A percentile compares a stretch with the other conserved stretches of the same genome.
Conservation (phyloP, 805 yeast species). For the Lachancea quebecensis region DNA sequence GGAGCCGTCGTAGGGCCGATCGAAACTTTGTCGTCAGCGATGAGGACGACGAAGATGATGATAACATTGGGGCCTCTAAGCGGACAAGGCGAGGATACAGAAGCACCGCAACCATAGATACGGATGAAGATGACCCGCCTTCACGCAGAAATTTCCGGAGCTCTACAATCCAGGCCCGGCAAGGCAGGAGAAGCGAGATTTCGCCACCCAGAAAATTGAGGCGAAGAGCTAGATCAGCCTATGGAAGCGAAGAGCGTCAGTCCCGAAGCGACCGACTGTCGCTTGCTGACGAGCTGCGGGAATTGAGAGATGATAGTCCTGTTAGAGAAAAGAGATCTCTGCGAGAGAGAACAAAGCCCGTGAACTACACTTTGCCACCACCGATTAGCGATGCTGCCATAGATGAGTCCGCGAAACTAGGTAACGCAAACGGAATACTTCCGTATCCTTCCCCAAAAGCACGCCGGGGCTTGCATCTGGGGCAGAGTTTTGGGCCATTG, state of each 20-base stretch:
- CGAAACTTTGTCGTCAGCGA: constrained; percentile 22
- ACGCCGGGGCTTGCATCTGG: constrained; percentile 35
- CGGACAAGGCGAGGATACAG: not conserved
- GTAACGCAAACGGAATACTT: constrained; percentile 1
- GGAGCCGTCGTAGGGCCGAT: constrained; percentile 13
- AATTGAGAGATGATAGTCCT: constrained; percentile 55
- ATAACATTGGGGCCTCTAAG: not conserved
- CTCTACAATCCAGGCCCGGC: constrained; percentile 2
- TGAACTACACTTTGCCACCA: constrained; percentile 79
- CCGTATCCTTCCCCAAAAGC: constrained; percentile 29
- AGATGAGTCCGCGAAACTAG: constrained; percentile 15
- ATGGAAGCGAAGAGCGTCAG: constrained; percentile 26
- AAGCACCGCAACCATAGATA: constrained; percentile 26
- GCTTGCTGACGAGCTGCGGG: constrained; percentile 59
- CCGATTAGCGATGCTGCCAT: constrained; percentile 45
- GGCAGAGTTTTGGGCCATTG: constrained; percentile 40
- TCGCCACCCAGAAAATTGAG: constrained; percentile 18
- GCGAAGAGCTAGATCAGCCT: constrained; percentile 18
- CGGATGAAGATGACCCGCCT: constrained; percentile 23
- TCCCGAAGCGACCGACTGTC: constrained; percentile 28
- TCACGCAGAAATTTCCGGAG: constrained; percentile 3
- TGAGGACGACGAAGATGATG: constrained; percentile 3
- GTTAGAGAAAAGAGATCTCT: constrained; percentile 45
- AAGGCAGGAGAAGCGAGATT: not conserved
- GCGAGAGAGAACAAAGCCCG: constrained; percentile 62